Conservation (phyloP, 768 basidiomycete genomes). For the Lactifluus hygrophoroides region DNA sequence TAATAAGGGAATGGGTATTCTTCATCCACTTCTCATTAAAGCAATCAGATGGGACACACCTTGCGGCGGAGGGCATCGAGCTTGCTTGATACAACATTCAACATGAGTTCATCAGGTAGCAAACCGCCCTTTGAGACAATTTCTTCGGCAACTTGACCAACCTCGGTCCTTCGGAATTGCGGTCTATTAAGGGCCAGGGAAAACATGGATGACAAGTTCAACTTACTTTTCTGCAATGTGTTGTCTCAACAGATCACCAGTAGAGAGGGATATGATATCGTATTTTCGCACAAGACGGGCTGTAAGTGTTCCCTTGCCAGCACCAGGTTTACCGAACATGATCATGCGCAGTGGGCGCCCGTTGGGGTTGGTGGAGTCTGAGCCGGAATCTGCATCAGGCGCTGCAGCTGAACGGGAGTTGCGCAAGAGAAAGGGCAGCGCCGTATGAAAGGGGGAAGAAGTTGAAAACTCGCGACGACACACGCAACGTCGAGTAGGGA, state of each 20-base stretch:
- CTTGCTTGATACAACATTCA: slow-evolving; percentile 66
- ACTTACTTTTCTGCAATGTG: slow-evolving; percentile 64
- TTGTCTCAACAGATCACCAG: slow-evolving; percentile 78
- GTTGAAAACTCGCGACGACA: slow-evolving; percentile 25
- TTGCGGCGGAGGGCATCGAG: slow-evolving; percentile 57
- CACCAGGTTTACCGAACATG: slow-evolving; percentile 76
- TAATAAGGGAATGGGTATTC: slow-evolving; percentile 1
- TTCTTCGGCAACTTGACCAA: slow-evolving; percentile 66
- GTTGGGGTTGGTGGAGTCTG: slow-evolving; percentile 15
- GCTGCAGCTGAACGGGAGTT: slow-evolving; percentile 14
- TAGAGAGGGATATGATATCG: slow-evolving; percentile 67
- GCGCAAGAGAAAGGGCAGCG: slow-evolving; percentile 38
- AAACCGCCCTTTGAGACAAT: slow-evolving; percentile 75
- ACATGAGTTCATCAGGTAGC: slow-evolving; percentile 71
- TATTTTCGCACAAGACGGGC: slow-evolving; percentile 71
- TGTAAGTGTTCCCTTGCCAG: slow-evolving; percentile 80
- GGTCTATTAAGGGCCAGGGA: neutral
- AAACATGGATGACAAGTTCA: neutral
- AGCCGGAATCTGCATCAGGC: slow-evolving; percentile 5
- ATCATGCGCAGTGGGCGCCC: slow-evolving; percentile 47
- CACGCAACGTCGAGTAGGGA: slow-evolving; percentile 17
- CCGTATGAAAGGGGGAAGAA: slow-evolving; percentile 30
- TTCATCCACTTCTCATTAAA: neutral
- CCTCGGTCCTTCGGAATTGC: slow-evolving; percentile 40
- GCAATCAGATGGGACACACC: slow-evolving; percentile 32